Percentiles rank a stretch among this genome's conserved stretches.
Evolutionary conservation across 257 asterid genomes (phyloP).

Genomic region (Solanum chmielewskii): DNA sequence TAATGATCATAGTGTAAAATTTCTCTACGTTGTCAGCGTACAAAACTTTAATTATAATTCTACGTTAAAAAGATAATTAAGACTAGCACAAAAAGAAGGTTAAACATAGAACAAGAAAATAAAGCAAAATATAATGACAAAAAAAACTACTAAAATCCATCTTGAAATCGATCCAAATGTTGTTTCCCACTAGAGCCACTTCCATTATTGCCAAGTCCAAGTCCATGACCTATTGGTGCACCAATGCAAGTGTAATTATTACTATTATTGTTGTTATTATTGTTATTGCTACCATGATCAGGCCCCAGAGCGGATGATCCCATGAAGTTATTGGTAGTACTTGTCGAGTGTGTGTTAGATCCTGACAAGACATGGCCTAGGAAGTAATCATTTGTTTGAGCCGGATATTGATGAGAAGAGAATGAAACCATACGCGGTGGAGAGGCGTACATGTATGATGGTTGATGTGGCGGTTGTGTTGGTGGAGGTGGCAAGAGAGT

Average conservation of each 20-base stretch:
- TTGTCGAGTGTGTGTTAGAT: neutral
- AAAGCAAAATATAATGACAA: neutral
- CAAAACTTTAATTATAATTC: neutral
- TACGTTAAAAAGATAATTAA: neutral
- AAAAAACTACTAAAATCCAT: constrained; percentile 25
- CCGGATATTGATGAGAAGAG: constrained; percentile 37
- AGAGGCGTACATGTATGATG: constrained; percentile 37
- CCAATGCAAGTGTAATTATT: constrained; percentile 70
- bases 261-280: neutral
- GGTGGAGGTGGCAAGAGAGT: constrained; percentile 17
- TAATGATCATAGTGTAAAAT: neutral
- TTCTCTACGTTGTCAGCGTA: neutral
- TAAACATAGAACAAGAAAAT: neutral
- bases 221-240: constrained; percentile 57
- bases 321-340: constrained; percentile 7
- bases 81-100: constrained; percentile 15
- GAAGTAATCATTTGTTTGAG: constrained; percentile 33
- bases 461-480: constrained; percentile 9
- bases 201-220: neutral
- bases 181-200: neutral
- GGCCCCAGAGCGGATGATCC: neutral
- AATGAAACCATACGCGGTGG: constrained; percentile 43
- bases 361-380: constrained; percentile 50
- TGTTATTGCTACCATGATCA: constrained; percentile 9
- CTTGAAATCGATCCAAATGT: constrained; percentile 31